These are phyloP conservation scores for Collybia sordida DNA, from an alignment of 768 basidiomycete species.

Conservation along the genomic window DNA sequence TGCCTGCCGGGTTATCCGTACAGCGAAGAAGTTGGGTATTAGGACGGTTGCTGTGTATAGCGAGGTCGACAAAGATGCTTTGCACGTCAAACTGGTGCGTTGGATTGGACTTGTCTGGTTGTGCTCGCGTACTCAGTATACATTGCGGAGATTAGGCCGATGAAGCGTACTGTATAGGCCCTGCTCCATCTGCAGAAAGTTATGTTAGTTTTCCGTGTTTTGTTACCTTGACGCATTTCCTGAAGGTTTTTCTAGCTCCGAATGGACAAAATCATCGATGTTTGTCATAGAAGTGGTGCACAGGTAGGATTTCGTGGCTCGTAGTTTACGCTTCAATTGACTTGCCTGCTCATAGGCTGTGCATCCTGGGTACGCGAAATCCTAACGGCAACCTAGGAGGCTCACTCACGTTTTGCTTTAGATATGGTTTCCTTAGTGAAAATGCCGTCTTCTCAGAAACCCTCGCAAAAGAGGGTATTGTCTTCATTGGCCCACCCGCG, in stretches of 20 bases:
- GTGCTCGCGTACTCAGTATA: neutral
- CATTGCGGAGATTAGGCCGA: conserved; percentile 53
- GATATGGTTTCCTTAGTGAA: conserved; percentile 91
- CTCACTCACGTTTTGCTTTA: conserved; percentile 20
- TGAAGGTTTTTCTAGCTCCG: conserved; percentile 53
- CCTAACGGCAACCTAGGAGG: neutral
- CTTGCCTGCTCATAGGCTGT: conserved; percentile 59
- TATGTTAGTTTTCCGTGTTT: conserved; percentile 58
- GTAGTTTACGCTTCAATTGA: neutral
- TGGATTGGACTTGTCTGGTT: neutral
- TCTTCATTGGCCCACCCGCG: conserved; percentile 89
- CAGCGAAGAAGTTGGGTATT: conserved; percentile 84
- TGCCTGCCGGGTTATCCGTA: conserved; percentile 92
- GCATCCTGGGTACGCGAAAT: conserved; percentile 72
- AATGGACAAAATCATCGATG: conserved; percentile 86
- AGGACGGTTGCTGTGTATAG: conserved; percentile 92
- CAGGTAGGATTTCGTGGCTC: conserved; percentile 53
- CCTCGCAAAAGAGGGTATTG: conserved; percentile 76
- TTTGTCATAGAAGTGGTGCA: conserved; percentile 79
- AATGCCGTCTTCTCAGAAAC: conserved; percentile 79
- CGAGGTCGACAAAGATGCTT: conserved; percentile 75
- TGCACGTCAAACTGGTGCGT: conserved; percentile 80
- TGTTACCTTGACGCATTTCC: neutral
- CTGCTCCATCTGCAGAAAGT: conserved; percentile 84
- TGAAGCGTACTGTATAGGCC: conserved; percentile 91